Conservation (phyloP, 2,329 filamentous ascomycete species). For the Sporothrix brunneoviolacea region DNA sequence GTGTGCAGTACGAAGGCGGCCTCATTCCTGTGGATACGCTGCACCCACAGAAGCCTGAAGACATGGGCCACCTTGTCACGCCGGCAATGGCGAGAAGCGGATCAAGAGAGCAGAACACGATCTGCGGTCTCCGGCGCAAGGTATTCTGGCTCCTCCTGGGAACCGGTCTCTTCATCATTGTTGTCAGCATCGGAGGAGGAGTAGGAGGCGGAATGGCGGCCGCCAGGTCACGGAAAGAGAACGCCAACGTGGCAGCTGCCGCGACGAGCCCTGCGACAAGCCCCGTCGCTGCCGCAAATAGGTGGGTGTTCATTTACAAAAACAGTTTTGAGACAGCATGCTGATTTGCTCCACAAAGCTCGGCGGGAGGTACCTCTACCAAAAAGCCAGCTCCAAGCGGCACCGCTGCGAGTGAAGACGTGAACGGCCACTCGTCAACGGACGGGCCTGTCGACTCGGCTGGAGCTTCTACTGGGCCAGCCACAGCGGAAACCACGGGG, state of each 20-base stretch:
- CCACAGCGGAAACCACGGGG: neutral
- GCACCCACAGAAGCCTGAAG: neutral
- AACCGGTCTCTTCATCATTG: conserved; percentile 18
- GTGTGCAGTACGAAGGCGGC: neutral
- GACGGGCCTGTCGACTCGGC: neutral
- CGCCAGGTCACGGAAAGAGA: conserved; percentile 8
- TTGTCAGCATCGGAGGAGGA: conserved; percentile 21
- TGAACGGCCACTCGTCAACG: neutral
- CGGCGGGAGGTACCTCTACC: no score
- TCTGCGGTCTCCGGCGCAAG: conserved; percentile 20
- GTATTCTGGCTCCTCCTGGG: conserved; percentile 19
- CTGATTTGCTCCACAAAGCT: no score
- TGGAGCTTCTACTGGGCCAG: neutral
- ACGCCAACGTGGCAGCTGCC: neutral
- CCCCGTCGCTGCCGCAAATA: neutral
- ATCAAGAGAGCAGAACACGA: conserved; percentile 1
- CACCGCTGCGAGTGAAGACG: neutral
- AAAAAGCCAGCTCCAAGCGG: neutral
- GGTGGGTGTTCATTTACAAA: neutral
- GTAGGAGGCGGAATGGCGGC: conserved; percentile 19
- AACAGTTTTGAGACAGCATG: no score
- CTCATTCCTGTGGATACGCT: neutral
- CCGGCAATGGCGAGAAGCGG: neutral
- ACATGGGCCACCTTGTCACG: neutral
- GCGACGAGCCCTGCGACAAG: no score